Evolutionary conservation across 2,329 filamentous ascomycete genomes (phyloP), one percentile per base, ranked within the genome.

Genomic region (Sporothrix schenckii): DNA sequence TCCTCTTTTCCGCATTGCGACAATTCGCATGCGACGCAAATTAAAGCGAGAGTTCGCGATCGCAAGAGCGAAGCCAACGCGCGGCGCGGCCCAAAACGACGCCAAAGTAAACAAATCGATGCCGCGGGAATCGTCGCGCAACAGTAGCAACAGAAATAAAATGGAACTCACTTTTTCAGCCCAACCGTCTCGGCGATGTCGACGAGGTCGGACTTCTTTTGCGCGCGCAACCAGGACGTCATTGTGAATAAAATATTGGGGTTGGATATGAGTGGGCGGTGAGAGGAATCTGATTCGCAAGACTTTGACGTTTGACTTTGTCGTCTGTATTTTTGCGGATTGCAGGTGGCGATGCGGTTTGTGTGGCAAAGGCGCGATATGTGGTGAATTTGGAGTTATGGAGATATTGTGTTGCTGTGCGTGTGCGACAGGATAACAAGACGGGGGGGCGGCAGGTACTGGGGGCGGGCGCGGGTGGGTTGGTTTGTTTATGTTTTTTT

Each of bases 151-250:
- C 44, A 53, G 50, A 11, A 19, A 60, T 2, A 11, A 24, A 60
- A 16, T 69, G 69, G 30, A 52, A 72, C 67, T 77, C 88, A 96
- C 93, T 91, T 87, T 78, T 87, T 85, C 69, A 94, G 83, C 71
- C 90, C 90, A 73, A 91, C 86, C 61, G 85, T 82, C 74, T 92
- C 87, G 72, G 92, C 92, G 73, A 96, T 84, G 73, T 92, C 90
- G 75, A 88, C 80, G 70, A 97, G 87, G 74, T 94, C 92, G 76
- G 85, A 85, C 85, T 97, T 97, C 83, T 91, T 90, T 86, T 95
- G 91, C 79, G 87, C 86, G 80, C 89, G 87, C 78, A 97, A 85
- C 88, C 91, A 97, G 75, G 88, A 87, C 24, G 74, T 71, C 74
- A 75, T 75, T 53, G 69, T 72, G 67, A 44, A 50, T 10, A 9